phyloP scores from a whole-genome alignment of 768 basidiomycete genomes.

The Leccinum broughii region DNA sequence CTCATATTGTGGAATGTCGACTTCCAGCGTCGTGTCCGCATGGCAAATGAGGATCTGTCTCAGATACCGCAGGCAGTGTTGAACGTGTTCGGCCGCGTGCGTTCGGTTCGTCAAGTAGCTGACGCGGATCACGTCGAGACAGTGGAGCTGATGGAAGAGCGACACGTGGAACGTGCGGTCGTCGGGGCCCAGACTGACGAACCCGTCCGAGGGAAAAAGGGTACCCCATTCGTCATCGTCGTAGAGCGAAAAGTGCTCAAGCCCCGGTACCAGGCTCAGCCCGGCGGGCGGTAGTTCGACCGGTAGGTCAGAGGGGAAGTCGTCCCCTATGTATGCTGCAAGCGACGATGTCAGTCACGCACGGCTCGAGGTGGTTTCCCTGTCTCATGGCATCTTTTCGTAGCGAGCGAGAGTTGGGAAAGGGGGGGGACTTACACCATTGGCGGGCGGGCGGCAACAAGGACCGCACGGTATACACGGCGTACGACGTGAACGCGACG shows the following conservation, averaged over 20 bases:
- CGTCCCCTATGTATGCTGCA: constrained; percentile 33
- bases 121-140: constrained; percentile 39
- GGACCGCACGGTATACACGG: constrained; percentile 15
- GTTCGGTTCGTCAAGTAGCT: constrained; percentile 27
- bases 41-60: constrained; percentile 39
- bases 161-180: constrained; percentile 36
- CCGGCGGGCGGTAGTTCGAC: constrained; percentile 30
- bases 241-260: constrained; percentile 31
- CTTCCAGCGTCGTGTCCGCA: constrained; percentile 40
- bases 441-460: constrained; percentile 18
- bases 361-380: neutral
- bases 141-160: constrained; percentile 53
- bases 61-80: constrained; percentile 43
- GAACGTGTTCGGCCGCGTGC: constrained; percentile 31
- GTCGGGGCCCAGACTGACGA: constrained; percentile 36
- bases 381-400: neutral
- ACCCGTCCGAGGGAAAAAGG: constrained; percentile 35
- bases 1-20: constrained; percentile 28
- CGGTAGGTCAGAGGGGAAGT: constrained; percentile 35
- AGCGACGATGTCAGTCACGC: neutral
- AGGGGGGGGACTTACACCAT: constrained; percentile 21
- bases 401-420: no score
- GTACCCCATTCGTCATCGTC: constrained; percentile 39
- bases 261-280: constrained; percentile 27
- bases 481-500: constrained; percentile 19